phyloP scores from a whole-genome alignment of 2,329 filamentous ascomycete genomes.

The Davidsoniella neocaledoniae region DNA sequence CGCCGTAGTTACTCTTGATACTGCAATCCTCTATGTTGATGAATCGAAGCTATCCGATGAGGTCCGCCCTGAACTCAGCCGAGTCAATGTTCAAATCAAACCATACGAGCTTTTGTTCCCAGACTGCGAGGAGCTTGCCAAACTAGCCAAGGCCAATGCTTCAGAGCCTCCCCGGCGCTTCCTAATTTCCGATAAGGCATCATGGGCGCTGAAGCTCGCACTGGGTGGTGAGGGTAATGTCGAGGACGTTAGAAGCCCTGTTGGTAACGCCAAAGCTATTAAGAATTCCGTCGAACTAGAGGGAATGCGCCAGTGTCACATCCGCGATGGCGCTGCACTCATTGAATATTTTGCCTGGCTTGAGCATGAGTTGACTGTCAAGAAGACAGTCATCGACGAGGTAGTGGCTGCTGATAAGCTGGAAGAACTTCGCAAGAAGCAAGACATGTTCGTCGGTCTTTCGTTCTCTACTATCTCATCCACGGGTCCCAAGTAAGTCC shows the following conservation, averaged over 20 bases:
- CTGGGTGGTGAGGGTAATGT: conserved; percentile 74
- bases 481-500: conserved; percentile 54
- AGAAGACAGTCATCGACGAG: conserved; percentile 64
- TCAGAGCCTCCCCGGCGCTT: conserved; percentile 42
- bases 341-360: conserved; percentile 94
- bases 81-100: conserved; percentile 54
- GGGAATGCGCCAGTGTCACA: conserved; percentile 87
- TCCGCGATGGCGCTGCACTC: conserved; percentile 80
- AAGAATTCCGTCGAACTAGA: conserved; percentile 83
- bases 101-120: conserved; percentile 71
- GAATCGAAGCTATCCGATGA: conserved; percentile 56
- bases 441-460: conserved; percentile 66
- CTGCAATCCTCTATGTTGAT: conserved; percentile 72
- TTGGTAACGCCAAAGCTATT: conserved; percentile 81
- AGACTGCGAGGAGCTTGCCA: conserved; percentile 52
- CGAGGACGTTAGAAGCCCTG: conserved; percentile 72
- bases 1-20: conserved; percentile 62
- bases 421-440: conserved; percentile 51
- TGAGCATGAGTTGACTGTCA: conserved; percentile 65
- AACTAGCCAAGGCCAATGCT: conserved; percentile 20
- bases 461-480: conserved; percentile 96
- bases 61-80: conserved; percentile 50
- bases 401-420: conserved; percentile 85
- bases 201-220: conserved; percentile 79
- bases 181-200: conserved; percentile 72